Percentiles rank a stretch among this genome's conserved stretches.
Evolutionary conservation across 345 rosid species (phyloP).

Genomic region (Laguncularia racemosa): DNA sequence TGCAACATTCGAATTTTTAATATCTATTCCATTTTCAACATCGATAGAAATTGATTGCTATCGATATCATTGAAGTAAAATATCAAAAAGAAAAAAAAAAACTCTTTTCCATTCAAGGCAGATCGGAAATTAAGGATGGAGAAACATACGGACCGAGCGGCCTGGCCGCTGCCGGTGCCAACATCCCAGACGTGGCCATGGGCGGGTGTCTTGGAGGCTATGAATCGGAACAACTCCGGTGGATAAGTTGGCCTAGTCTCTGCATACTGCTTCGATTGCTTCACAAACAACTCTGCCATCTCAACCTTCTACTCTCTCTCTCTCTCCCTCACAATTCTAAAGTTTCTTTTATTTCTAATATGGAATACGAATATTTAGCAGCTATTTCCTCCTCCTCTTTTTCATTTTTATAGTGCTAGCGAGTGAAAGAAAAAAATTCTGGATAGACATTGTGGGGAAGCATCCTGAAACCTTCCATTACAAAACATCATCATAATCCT

Average conservation of each 20-base stretch:
- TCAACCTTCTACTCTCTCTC: neutral
- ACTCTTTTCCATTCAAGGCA: no score
- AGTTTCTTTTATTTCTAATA: neutral
- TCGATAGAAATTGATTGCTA: no score
- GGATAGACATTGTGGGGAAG: no score
- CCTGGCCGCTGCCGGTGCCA: constrained; percentile 88
- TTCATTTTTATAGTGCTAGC: no score
- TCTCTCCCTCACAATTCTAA: neutral
- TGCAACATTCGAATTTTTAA: no score
- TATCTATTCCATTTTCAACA: no score
- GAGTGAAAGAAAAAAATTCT: no score
- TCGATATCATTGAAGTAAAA: no score
- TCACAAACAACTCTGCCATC: constrained; percentile 71
- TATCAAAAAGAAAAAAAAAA: no score
- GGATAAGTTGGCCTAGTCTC: constrained; percentile 62
- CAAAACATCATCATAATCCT: no score
- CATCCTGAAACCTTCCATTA: no score
- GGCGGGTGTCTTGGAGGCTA: constrained; percentile 59
- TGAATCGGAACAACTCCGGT: constrained; percentile 48
- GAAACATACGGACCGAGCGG: constrained; percentile 53
- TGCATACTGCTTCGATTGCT: constrained; percentile 71
- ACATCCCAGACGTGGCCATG: constrained; percentile 84
- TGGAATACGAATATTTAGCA: neutral
- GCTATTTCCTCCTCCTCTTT: no score
- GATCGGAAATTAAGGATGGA: neutral